phyloP scores from a whole-genome alignment of 75 land plant species.

The Ceratopteris richardii region DNA sequence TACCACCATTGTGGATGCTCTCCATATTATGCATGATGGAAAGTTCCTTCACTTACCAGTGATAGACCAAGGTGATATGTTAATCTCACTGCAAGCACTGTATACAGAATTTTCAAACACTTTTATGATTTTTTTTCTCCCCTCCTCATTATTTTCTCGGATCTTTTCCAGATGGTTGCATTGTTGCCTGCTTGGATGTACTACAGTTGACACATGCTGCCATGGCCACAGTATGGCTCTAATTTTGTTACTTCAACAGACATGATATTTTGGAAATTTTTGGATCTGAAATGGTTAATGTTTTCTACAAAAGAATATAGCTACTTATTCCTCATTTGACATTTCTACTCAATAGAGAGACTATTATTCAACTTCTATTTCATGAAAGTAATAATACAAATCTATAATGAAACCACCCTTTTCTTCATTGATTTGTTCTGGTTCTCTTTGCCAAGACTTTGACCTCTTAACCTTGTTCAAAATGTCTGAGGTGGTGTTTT shows the following conservation, averaged over 20 bases:
- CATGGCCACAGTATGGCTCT: constrained; percentile 82
- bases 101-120: background rate
- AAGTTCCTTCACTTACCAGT: constrained; percentile 76
- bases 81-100: background rate
- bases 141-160: constrained; percentile 21
- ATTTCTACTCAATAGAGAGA: no score
- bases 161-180: constrained; percentile 56
- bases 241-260: background rate
- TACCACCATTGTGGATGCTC: constrained; percentile 62
- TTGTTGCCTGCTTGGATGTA: constrained; percentile 85
- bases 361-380: no score
- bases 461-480: no score
- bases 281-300: no score
- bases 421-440: no score
- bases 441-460: no score
- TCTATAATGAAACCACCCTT: no score
- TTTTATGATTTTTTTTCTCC: background rate
- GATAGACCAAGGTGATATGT: constrained; percentile 39
- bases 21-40: constrained; percentile 79
- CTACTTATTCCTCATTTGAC: no score
- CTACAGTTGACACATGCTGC: constrained; percentile 91
- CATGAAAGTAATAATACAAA: no score
- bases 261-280: no score
- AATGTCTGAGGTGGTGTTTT: no score
- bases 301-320: no score